These are phyloP conservation scores for Aureobasidium subglaciale DNA, from an alignment of 2,329 filamentous ascomycete species.

Conservation along the genomic window DNA sequence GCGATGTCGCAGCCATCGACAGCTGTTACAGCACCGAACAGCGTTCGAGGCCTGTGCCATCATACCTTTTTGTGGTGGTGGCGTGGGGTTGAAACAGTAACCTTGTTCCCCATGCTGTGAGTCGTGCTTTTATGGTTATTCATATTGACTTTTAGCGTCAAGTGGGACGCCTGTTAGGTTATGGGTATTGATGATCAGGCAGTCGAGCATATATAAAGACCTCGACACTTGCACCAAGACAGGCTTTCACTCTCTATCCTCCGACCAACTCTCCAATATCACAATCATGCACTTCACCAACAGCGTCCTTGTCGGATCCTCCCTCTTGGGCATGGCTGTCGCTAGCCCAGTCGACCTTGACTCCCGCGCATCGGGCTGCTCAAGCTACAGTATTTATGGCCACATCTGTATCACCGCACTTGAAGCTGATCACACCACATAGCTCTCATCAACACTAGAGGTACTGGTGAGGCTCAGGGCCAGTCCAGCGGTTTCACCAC, in stretches of 20 bases:
- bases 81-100: conserved; percentile 4
- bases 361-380: background rate
- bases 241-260: background rate
- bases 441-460: conserved; percentile 24
- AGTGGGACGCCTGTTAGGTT: background rate
- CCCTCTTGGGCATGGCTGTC: background rate
- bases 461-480: conserved; percentile 23
- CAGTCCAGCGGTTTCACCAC: conserved; percentile 26
- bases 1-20: background rate
- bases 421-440: too few species aligned
- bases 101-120: background rate
- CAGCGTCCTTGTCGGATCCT: background rate
- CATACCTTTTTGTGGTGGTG: background rate
- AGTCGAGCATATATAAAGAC: background rate
- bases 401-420: too few species aligned
- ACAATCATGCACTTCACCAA: conserved; percentile 8
- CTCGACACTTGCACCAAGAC: too few species aligned
- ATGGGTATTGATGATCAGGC: background rate
- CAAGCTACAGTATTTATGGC: too few species aligned
- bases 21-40: background rate
- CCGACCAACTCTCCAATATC: background rate
- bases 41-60: background rate
- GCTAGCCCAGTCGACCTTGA: conserved; percentile 10
- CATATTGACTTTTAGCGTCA: background rate
- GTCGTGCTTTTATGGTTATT: background rate